Conservation (phyloP, 1,284 basidiomycete genomes). For the Kalmanozyma brasiliensis region DNA sequence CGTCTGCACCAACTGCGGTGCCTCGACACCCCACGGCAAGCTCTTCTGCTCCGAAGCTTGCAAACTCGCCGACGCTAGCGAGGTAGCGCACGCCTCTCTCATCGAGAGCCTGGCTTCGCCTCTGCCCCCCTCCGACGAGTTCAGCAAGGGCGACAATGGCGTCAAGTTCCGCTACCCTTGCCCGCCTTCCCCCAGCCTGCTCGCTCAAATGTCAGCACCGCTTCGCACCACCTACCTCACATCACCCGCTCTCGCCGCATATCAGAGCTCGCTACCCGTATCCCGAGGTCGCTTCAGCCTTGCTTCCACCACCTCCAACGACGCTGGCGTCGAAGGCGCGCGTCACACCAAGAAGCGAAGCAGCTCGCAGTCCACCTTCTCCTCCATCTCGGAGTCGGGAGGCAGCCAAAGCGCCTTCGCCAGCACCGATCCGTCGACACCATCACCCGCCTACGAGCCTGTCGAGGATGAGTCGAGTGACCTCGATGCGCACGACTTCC, state of each 20-base stretch:
- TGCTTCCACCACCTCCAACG: constrained; percentile 20
- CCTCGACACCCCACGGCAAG: constrained; percentile 39
- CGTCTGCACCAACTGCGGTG: constrained; percentile 58
- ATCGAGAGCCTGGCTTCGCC: constrained; percentile 30
- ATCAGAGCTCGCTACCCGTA: constrained; percentile 51
- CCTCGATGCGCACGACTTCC: constrained; percentile 51
- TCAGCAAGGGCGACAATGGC: constrained; percentile 14
- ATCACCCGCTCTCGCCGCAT: constrained; percentile 55
- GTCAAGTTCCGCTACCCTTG: constrained; percentile 58
- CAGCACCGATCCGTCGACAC: constrained; percentile 52
- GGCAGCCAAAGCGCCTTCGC: constrained; percentile 47
- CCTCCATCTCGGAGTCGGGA: constrained; percentile 58
- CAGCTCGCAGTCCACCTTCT: constrained; percentile 60
- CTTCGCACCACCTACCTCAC: constrained; percentile 47
- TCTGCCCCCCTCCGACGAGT: constrained; percentile 23
- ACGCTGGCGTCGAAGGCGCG: constrained; percentile 8
- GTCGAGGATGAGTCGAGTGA: constrained; percentile 55
- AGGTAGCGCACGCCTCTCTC: constrained; percentile 32
- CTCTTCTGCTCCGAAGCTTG: constrained; percentile 59
- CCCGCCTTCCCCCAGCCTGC: constrained; percentile 55
- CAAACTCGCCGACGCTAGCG: constrained; percentile 48
- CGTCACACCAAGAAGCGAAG: constrained; percentile 46
- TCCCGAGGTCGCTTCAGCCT: constrained; percentile 35
- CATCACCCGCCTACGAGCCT: constrained; percentile 47
- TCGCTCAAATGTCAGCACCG: constrained; percentile 53